These are phyloP conservation scores for Trichosporon asahii DNA, from an alignment of 1,284 basidiomycete genomes.

Conservation along the genomic window DNA sequence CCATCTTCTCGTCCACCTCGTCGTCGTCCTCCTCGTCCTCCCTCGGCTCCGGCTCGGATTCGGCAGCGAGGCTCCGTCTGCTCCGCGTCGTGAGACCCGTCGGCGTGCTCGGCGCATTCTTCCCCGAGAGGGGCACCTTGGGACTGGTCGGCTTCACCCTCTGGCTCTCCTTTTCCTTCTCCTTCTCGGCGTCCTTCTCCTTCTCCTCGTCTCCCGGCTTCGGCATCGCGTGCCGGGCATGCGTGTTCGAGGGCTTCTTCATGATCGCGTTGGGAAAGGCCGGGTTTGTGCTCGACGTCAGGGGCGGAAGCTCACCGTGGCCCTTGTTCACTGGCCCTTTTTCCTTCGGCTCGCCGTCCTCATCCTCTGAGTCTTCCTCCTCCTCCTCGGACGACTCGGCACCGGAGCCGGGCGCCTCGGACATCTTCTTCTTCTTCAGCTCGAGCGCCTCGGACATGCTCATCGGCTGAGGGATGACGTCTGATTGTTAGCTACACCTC, in stretches of 20 bases:
- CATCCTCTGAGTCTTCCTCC: slow-evolving; percentile 4
- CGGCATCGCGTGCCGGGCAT: slow-evolving; percentile 30
- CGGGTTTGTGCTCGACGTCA: slow-evolving; percentile 43
- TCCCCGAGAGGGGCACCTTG: slow-evolving; percentile 26
- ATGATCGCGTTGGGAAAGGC: slow-evolving; percentile 46
- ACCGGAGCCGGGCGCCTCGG: slow-evolving; percentile 4
- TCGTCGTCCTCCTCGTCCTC: background rate
- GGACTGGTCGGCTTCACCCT: slow-evolving; percentile 2
- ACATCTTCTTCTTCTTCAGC: slow-evolving; percentile 33
- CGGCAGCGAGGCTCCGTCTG: background rate
- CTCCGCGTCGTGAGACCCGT: background rate
- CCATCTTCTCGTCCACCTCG: background rate
- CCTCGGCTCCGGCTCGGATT: background rate
- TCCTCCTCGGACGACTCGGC: slow-evolving; percentile 1
- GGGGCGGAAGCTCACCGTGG: slow-evolving; percentile 39
- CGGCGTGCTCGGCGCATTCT: slow-evolving; percentile 18
- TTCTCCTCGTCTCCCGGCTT: background rate
- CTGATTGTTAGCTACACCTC: slow-evolving; percentile 25
- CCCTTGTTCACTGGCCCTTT: slow-evolving; percentile 8
- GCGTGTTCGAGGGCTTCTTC: slow-evolving; percentile 42
- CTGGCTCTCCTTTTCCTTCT: slow-evolving; percentile 4
- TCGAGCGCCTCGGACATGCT: slow-evolving; percentile 45
- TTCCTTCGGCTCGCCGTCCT: background rate
- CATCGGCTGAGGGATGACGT: slow-evolving; percentile 46
- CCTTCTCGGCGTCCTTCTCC: slow-evolving; percentile 1